Evolutionary conservation across 768 basidiomycete species (phyloP), one percentile per base, ranked within the genome.

Genomic region (Psilocybe tampanensis): DNA sequence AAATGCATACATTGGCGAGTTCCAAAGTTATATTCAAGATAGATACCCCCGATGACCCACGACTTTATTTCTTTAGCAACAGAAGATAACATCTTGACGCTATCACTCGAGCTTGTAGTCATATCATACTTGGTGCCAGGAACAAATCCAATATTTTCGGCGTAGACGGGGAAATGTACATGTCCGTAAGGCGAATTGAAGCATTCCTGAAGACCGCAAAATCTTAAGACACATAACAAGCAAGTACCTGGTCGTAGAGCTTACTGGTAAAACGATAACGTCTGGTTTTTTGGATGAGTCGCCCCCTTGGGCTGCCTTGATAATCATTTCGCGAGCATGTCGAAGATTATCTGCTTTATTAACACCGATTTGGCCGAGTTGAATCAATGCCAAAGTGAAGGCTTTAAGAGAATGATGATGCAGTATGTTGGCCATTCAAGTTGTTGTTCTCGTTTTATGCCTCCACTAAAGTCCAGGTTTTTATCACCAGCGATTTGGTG

Each of bases 21-120:
- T 15, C 11, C 15, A 44, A n/a, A n/a, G n/a, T n/a, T n/a, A n/a
- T n/a, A n/a, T n/a, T 24, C 39, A 45, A 36, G 18, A 55, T 23
- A 68, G 64, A 54, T 65, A 89, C 96, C 97, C 72, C 95, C 97
- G 64, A 99, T 84, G n/a, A 99, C 75, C 95, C 95, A 98, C 12
- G 88, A 78, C 6, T 79, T 82, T 26, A 84, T 77, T 67, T 92
- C 84, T 69, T 86, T 92, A 0, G 97, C 97, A 48, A 82, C 85
- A 26, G 79, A 75, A 33, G 93, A 92, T 48, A 99, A 81, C 82
- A 90, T 87, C 70, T 79, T 86, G 52, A 98, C 83, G 50, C 86
- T 92, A 67, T 90, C 88, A 60, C 93, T 94, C 62, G 75, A 65
- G 32, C 83, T 83, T 45, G 74, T 72, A 0, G 71, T 68, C 4